A percentile compares a stretch with the other conserved stretches of the same genome.
phyloP scores from a whole-genome alignment of 108 stramenopile species.

The Fistulifera pelliculosa region DNA sequence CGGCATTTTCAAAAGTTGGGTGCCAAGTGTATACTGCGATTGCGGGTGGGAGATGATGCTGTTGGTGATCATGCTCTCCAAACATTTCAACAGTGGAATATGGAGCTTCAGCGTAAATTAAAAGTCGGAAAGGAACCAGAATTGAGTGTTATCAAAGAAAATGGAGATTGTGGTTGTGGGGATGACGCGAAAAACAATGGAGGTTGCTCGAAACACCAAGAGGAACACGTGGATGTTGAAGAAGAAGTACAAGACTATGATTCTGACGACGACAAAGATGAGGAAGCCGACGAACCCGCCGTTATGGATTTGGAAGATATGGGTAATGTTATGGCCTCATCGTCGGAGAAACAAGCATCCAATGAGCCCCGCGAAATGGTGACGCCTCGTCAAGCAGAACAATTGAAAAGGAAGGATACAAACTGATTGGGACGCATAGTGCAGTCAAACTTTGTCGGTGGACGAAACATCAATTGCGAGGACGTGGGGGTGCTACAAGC shows the following conservation, averaged over 20 bases:
- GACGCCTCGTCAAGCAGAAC: constrained; percentile 80
- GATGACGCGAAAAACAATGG: constrained; percentile 3
- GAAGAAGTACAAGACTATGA: constrained; percentile 29
- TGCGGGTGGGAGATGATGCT: constrained; percentile 65
- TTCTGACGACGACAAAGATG: constrained; percentile 41
- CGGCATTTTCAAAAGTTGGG: constrained; percentile 45
- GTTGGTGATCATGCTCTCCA: constrained; percentile 48
- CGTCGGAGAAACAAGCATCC: constrained; percentile 13
- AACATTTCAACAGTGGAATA: constrained; percentile 38
- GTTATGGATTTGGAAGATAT: constrained; percentile 91
- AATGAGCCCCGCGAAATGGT: constrained; percentile 81
- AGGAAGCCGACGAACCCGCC: constrained; percentile 38
- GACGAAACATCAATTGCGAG: constrained; percentile 95
- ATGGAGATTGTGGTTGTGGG: constrained; percentile 5
- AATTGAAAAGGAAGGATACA: constrained; percentile 95
- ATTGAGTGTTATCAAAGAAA: not conserved
- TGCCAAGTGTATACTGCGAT: constrained; percentile 34
- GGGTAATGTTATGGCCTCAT: constrained; percentile 52
- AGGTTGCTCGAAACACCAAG: constrained; percentile 9
- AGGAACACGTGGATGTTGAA: constrained; percentile 3
- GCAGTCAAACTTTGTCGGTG: constrained; percentile 97
- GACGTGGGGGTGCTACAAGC: constrained; percentile 97
- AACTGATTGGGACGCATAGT: constrained; percentile 89
- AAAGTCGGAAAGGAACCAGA: not conserved
- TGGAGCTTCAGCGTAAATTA: constrained; percentile 16